phyloP scores from a whole-genome alignment of 2,329 filamentous ascomycete species.

The Pseudopyricularia javanii region DNA sequence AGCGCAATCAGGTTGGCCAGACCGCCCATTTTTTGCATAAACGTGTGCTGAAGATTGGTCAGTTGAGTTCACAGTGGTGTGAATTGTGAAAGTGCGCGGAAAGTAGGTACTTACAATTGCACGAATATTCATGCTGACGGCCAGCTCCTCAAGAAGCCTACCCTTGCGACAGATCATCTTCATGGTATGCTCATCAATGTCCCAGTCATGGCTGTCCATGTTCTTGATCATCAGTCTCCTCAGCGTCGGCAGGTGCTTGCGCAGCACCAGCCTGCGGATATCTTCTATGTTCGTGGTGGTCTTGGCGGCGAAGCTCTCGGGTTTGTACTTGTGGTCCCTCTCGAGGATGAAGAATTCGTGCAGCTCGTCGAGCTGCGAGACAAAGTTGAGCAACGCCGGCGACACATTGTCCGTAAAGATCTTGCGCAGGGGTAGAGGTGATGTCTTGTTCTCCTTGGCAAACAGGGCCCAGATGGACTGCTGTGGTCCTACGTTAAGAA shows the following conservation, averaged over 20 bases:
- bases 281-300: conserved; percentile 40
- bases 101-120: conserved; percentile 33
- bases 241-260: conserved; percentile 42
- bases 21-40: conserved; percentile 40
- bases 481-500: conserved; percentile 53
- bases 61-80: not conserved
- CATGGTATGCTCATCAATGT: conserved; percentile 41
- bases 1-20: conserved; percentile 43
- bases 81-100: not conserved
- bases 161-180: conserved; percentile 39
- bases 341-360: conserved; percentile 50
- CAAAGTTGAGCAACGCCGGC: conserved; percentile 36
- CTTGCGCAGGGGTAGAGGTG: conserved; percentile 38
- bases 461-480: conserved; percentile 46
- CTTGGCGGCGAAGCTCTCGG: conserved; percentile 38
- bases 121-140: conserved; percentile 38
- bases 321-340: conserved; percentile 34
- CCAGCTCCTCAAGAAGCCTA: conserved; percentile 39
- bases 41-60: conserved; percentile 32
- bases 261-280: conserved; percentile 43
- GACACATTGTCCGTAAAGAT: conserved; percentile 55
- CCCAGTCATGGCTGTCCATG: conserved; percentile 39
- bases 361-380: conserved; percentile 38
- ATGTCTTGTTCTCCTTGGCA: conserved; percentile 36
- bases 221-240: conserved; percentile 50